A percentile compares a stretch with the other conserved stretches of the same genome.
Evolutionary conservation across 2,329 filamentous ascomycete genomes (phyloP).

Genomic region (Xylariaceae sp.): DNA sequence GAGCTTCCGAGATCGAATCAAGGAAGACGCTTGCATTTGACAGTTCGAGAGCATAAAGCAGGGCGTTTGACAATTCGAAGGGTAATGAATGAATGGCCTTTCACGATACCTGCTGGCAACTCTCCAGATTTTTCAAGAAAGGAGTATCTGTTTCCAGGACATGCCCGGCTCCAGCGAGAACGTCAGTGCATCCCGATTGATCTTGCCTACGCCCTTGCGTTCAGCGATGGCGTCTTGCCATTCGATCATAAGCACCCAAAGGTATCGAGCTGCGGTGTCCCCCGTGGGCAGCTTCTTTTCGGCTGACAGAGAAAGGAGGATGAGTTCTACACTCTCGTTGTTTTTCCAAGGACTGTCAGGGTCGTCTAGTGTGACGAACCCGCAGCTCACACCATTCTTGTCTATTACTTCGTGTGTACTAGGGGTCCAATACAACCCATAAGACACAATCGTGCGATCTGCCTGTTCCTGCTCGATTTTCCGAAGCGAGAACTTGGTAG

Average conservation of each 20-base stretch:
- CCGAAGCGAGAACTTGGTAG: slow-evolving; percentile 9
- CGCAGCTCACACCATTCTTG: slow-evolving; percentile 8
- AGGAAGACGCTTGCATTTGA: too few species aligned
- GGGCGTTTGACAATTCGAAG: too few species aligned
- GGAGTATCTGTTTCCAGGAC: slow-evolving; percentile 17
- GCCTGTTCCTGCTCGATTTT: slow-evolving; percentile 14
- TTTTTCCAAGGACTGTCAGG: neutral
- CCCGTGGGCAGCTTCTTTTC: slow-evolving; percentile 3
- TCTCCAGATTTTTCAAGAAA: slow-evolving; percentile 8
- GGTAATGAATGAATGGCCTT: too few species aligned
- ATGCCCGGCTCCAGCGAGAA: slow-evolving; percentile 6
- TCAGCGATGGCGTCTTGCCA: slow-evolving; percentile 17
- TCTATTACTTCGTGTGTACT: slow-evolving; percentile 14
- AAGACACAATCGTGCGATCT: slow-evolving; percentile 17
- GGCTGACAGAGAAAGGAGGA: slow-evolving; percentile 16
- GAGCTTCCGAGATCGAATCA: too few species aligned
- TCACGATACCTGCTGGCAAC: neutral
- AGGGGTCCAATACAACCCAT: slow-evolving; percentile 17
- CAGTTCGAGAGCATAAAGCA: too few species aligned
- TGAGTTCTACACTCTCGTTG: slow-evolving; percentile 11
- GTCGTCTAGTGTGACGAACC: slow-evolving; percentile 18
- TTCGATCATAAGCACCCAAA: slow-evolving; percentile 18
- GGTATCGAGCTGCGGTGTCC: slow-evolving; percentile 7
- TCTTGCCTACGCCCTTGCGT: slow-evolving; percentile 19
- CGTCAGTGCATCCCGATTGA: slow-evolving; percentile 11